A percentile compares a stretch with the other conserved stretches of the same genome.
phyloP scores from a whole-genome alignment of 352 stramenopile species.

The Pythium periplocum region DNA sequence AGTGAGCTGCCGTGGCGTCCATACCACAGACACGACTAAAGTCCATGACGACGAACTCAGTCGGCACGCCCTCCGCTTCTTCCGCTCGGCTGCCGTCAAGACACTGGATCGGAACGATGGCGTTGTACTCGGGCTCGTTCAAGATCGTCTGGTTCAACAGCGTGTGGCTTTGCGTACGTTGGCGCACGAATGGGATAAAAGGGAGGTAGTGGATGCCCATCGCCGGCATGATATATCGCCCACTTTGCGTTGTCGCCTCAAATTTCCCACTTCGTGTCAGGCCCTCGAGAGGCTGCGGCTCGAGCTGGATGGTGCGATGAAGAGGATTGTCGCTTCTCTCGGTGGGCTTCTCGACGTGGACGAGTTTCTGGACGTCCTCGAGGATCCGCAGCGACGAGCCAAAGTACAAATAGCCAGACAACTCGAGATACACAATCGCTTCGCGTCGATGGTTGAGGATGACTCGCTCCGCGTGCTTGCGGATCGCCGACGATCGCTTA shows the following conservation, averaged over 20 bases:
- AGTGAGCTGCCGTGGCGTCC: slow-evolving; percentile 80
- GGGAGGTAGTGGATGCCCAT: slow-evolving; percentile 10
- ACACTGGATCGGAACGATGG: slow-evolving; percentile 35
- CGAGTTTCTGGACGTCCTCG: slow-evolving; percentile 69
- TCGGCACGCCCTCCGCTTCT: slow-evolving; percentile 47
- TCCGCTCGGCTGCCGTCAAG: slow-evolving; percentile 55
- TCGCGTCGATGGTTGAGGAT: slow-evolving; percentile 61
- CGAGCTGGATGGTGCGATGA: background rate
- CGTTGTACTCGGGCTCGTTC: slow-evolving; percentile 21
- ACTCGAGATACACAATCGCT: slow-evolving; percentile 71
- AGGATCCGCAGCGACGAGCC: slow-evolving; percentile 81
- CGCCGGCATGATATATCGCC: slow-evolving; percentile 40
- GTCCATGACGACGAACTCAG: slow-evolving; percentile 84
- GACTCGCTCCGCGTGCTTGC: slow-evolving; percentile 59
- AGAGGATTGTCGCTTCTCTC: slow-evolving; percentile 9
- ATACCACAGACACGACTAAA: slow-evolving; percentile 85
- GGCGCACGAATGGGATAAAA: too few species aligned
- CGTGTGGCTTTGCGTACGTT: too few species aligned
- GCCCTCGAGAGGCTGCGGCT: too few species aligned
- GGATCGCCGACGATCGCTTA: slow-evolving; percentile 52
- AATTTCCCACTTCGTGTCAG: too few species aligned
- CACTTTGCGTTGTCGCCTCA: slow-evolving; percentile 6
- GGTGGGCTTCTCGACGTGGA: slow-evolving; percentile 47
- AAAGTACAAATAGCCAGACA: slow-evolving; percentile 85
- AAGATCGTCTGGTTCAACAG: background rate